Base-by-base conservation (phyloP, 78 protist genomes). In the Dictyostelium firmibasis region DNA sequence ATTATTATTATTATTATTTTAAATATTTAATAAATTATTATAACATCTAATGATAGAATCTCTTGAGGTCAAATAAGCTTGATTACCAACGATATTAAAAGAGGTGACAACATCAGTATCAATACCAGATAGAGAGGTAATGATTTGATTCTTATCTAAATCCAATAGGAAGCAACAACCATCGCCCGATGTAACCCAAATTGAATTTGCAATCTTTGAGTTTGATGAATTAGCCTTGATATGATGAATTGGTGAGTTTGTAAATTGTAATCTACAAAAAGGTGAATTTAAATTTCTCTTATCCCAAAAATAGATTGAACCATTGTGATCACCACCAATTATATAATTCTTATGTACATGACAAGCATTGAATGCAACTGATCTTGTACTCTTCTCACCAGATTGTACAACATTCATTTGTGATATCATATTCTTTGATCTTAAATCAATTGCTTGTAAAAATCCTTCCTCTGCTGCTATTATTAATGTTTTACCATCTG, bases 51-150 rank as follows among this genome's bases (percentile, higher is more conserved):
- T 60, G 53, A 70, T 64, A 47, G 94, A 72, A 81, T 89, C 94
- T 35, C 94, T 60, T 2, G 77, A 36, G 3, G 94, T 67, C 4
- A 86, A 23, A 69, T 79, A 89, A 29, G 87, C 87, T 29, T 81
- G 47, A 62, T 86, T 60, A 11, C 25, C 44, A n/a, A 53, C 53
- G 27, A 86, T 29, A 60, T 77, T 53, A 35, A 89, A 47, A 2
- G 94, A 60, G 5, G 94, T 89, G 1, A 89, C 94, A 0, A 89
- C 87, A 81, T 89, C 94, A 69, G 94, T 89, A 47, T 89, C 94
- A 50, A 89, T 89, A 33, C 94, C 94, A 64, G 94, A 81, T 29
- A 89, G 62, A 29, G 94, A 89, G 0, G 62, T 89, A 3, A 14
- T 20, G 13, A 89, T 69, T 43, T 20, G 10, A 16, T 81, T 72